These are phyloP conservation scores for Wickerhamiella azymoides DNA, from an alignment of 805 yeast species.

Conservation along the genomic window DNA sequence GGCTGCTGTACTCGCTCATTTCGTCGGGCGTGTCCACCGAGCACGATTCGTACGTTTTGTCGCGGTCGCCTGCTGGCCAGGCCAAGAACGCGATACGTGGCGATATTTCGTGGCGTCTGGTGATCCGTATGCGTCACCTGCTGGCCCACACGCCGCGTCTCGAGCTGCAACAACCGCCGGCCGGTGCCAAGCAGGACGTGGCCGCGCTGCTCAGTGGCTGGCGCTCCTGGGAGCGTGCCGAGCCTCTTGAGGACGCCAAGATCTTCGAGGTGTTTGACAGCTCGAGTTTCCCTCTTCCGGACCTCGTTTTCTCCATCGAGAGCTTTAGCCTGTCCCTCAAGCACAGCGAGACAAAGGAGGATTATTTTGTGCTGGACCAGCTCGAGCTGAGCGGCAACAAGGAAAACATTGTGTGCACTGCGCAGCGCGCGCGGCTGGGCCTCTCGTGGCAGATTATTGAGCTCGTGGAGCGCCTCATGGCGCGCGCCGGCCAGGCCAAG, in stretches of 20 bases:
- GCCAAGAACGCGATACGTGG: constrained; percentile 63
- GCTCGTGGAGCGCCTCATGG: not conserved
- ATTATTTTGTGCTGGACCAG: constrained; percentile 24
- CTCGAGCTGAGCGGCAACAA: constrained; percentile 14
- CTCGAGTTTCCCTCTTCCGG: not conserved
- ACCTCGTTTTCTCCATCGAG: constrained; percentile 17
- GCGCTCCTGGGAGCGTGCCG: constrained; percentile 74
- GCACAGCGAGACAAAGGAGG: constrained; percentile 22
- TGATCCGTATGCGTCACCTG: constrained; percentile 67
- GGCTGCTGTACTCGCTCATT: not conserved
- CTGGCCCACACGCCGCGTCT: constrained; percentile 39
- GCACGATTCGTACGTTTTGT: constrained; percentile 80
- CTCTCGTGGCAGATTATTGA: not conserved
- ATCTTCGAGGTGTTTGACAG: constrained; percentile 13
- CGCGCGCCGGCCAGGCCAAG: too few species aligned
- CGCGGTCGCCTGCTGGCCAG: constrained; percentile 68
- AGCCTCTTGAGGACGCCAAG: constrained; percentile 16
- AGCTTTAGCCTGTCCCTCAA: constrained; percentile 22
- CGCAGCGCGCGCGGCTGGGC: not conserved
- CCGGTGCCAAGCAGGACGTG: constrained; percentile 41
- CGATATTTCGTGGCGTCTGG: constrained; percentile 76
- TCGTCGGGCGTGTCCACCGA: constrained; percentile 43
- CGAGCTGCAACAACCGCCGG: constrained; percentile 29
- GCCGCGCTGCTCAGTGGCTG: constrained; percentile 52
- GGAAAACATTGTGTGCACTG: not conserved